Conservation (phyloP, 805 yeast species). For the Wickerhamiella domercqiae region DNA sequence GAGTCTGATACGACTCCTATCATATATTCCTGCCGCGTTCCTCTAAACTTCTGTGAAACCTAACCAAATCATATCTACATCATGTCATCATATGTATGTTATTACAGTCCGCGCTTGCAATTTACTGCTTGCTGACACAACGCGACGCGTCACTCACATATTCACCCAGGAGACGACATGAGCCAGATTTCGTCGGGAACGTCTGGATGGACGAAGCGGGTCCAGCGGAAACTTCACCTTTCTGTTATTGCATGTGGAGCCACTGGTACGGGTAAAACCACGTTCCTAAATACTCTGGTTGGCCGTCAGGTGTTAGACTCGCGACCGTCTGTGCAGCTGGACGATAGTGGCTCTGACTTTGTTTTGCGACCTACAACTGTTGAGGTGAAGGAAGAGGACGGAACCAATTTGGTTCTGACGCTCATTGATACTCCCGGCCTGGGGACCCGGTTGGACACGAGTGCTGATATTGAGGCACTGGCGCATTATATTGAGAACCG, state of each 20-base stretch:
- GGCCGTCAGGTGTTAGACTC: slow-evolving; percentile 11
- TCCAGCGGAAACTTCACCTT: slow-evolving; percentile 30
- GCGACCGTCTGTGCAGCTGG: slow-evolving; percentile 4
- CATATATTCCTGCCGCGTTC: too few relatives aligned
- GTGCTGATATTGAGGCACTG: slow-evolving; percentile 33
- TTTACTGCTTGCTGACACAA: too few relatives aligned
- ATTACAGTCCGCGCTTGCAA: too few relatives aligned
- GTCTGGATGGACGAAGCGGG: slow-evolving; percentile 2
- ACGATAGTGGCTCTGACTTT: slow-evolving; percentile 1
- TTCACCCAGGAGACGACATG: too few relatives aligned
- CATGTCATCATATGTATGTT: too few relatives aligned
- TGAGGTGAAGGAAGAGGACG: slow-evolving; percentile 38
- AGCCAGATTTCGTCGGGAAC: not conserved
- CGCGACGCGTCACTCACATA: too few relatives aligned
- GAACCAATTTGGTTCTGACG: slow-evolving; percentile 28
- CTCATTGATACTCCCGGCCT: slow-evolving; percentile 61
- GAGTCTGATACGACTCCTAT: too few relatives aligned
- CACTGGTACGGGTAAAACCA: slow-evolving; percentile 58
- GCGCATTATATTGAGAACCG: slow-evolving; percentile 49
- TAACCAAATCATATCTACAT: too few relatives aligned
- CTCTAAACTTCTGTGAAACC: too few relatives aligned
- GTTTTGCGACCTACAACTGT: slow-evolving; percentile 19
- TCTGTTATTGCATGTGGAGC: slow-evolving; percentile 59
- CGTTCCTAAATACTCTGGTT: slow-evolving; percentile 49
- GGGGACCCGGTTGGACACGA: slow-evolving; percentile 57